Conservation (phyloP, 345 rosid species). For the Hibiscus trionum region DNA sequence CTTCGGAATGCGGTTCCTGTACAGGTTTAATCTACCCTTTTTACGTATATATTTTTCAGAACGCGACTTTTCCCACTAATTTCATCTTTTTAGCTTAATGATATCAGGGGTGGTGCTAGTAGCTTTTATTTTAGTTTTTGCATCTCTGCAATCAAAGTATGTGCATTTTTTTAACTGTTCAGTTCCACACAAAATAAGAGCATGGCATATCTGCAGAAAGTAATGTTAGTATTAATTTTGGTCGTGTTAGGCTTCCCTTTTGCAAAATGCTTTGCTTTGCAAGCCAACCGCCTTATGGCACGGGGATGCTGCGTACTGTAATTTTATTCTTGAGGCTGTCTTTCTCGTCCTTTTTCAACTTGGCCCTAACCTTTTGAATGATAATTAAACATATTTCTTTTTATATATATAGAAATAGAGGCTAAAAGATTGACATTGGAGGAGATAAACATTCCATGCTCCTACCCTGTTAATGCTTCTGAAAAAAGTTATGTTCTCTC, state of each 20-base stretch:
- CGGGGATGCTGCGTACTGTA: background rate
- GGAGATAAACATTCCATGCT: background rate
- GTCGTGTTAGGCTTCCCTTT: background rate
- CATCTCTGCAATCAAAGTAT: background rate
- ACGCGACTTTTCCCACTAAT: background rate
- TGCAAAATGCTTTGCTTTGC: background rate
- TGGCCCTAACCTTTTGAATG: background rate
- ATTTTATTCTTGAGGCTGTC: background rate
- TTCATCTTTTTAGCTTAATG: too few species aligned
- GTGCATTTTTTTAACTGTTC: background rate
- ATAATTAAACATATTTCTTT: background rate
- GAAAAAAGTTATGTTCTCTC: background rate
- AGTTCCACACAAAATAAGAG: background rate
- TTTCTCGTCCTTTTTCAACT: background rate
- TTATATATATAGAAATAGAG: background rate
- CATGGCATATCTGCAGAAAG: background rate
- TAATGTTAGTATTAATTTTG: background rate
- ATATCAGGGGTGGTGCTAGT: background rate
- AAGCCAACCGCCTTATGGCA: background rate
- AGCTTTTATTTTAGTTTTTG: background rate
- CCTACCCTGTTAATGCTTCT: background rate
- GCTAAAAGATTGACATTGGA: background rate
- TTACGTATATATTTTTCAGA: background rate
- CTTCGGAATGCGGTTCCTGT: constrained; percentile 32
- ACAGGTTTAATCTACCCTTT: constrained; percentile 29